Evolutionary conservation across 768 basidiomycete species (phyloP).

Genomic region (Strobilomyces echinocephalus): DNA sequence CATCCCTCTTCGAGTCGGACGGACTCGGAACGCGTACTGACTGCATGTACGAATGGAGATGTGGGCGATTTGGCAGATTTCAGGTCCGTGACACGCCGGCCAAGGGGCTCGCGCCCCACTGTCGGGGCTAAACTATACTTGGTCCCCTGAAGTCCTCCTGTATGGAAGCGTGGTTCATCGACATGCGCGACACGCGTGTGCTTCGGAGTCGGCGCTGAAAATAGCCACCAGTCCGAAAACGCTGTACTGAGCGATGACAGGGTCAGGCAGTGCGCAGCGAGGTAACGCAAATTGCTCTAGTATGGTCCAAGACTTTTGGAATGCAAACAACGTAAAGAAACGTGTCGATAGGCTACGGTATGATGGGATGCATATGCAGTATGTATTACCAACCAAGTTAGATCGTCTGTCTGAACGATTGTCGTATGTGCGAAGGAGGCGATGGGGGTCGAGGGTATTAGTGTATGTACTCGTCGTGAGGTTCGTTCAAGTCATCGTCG

Average conservation of each 20-base stretch:
- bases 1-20: too few species aligned
- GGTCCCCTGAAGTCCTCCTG: neutral
- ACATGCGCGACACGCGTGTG: neutral
- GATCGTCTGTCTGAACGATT: neutral
- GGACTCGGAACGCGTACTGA: too few species aligned
- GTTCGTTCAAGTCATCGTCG: slow-evolving; percentile 3
- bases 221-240: neutral
- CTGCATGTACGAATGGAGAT: neutral
- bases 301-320: neutral
- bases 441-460: neutral
- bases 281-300: neutral
- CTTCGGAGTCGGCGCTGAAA: neutral
- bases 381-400: neutral
- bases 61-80: neutral
- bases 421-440: neutral
- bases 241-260: neutral
- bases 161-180: neutral
- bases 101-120: neutral
- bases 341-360: neutral
- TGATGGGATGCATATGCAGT: neutral
- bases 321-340: neutral
- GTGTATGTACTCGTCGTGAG: slow-evolving; percentile 3
- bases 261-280: neutral
- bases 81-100: neutral
- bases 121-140: neutral